Conservation (phyloP, 1,284 basidiomycete genomes). For the Sporisorium exsertum region DNA sequence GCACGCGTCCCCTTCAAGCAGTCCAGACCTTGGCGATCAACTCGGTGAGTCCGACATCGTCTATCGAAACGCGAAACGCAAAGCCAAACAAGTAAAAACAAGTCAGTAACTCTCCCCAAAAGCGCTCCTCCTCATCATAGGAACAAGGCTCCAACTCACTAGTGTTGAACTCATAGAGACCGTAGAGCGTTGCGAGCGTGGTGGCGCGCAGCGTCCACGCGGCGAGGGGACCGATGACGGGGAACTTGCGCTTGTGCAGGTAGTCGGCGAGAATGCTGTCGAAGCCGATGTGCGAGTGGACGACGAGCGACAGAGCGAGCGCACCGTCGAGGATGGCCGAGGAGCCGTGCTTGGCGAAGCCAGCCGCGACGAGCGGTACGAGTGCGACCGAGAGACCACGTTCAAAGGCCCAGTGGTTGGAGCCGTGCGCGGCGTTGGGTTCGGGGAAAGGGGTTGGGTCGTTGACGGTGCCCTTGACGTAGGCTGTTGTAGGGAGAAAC, state of each 20-base stretch:
- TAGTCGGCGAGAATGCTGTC: constrained; percentile 77
- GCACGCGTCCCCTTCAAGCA: constrained; percentile 70
- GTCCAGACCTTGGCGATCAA: constrained; percentile 77
- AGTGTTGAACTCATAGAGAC: constrained; percentile 77
- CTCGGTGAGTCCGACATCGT: constrained; percentile 89
- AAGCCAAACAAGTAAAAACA: constrained; percentile 12
- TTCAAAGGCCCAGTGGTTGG: constrained; percentile 98
- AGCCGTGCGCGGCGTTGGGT: constrained; percentile 79
- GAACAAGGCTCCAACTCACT: constrained; percentile 37
- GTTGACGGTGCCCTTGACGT: constrained; percentile 93
- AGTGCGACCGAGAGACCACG: constrained; percentile 87
- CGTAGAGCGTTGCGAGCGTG: constrained; percentile 87
- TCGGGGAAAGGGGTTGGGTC: constrained; percentile 90
- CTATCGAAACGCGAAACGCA: constrained; percentile 19
- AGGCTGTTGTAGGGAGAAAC: constrained; percentile 73
- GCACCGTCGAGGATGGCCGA: constrained; percentile 79
- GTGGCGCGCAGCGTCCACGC: constrained; percentile 82
- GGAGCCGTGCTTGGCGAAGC: constrained; percentile 67
- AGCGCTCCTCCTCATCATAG: too few relatives aligned
- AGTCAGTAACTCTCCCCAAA: too few relatives aligned
- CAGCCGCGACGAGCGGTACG: constrained; percentile 77
- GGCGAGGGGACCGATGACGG: constrained; percentile 76
- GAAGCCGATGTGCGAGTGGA: constrained; percentile 89
- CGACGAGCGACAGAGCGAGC: constrained; percentile 84
- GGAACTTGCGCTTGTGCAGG: constrained; percentile 92